A percentile compares a stretch with the other conserved stretches of the same genome.
Evolutionary conservation across 805 yeast genomes (phyloP).

Genomic region (Phaffomyces thermotolerans): DNA sequence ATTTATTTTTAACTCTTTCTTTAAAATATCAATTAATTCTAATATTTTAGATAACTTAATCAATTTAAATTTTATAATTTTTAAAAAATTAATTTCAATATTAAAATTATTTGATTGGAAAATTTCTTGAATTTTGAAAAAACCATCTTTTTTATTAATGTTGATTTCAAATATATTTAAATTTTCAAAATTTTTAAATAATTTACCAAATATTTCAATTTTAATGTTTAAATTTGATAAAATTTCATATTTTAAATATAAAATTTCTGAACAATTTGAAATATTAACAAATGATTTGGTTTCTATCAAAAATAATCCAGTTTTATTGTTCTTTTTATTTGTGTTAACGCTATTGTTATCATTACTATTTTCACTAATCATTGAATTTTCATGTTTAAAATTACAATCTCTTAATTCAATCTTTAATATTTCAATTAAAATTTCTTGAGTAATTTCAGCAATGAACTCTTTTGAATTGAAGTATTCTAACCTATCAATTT

Average conservation of each 20-base stretch:
- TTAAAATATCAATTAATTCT: conserved; percentile 19
- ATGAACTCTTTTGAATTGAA: conserved; percentile 3
- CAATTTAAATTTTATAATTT: conserved; percentile 9
- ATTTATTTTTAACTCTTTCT: conserved; percentile 11
- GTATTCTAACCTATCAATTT: conserved; percentile 5
- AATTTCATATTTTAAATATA: conserved; percentile 22
- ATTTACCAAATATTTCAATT: conserved; percentile 6
- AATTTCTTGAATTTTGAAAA: conserved; percentile 2
- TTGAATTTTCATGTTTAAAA: conserved; percentile 4
- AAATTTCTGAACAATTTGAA: conserved; percentile 28
- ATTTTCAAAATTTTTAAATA: conserved; percentile 5
- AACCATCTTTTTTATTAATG: conserved; percentile 9
- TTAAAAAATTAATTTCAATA: conserved; percentile 15
- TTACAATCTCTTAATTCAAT: conserved; percentile 1
- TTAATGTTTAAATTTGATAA: conserved; percentile 2
- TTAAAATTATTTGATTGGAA: conserved; percentile 25
- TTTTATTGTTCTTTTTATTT: conserved; percentile 3
- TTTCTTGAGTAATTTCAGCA: conserved; percentile 5
- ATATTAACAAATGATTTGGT: conserved; percentile 31
- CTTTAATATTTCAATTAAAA: conserved; percentile 3
- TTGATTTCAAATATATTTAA: conserved; percentile 13
- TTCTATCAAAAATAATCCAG: conserved; percentile 23
- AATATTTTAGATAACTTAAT: conserved; percentile 19
- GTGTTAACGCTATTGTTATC: neutral
- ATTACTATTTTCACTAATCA: neutral